Evolutionary conservation across 1,139 yeast species (phyloP), one percentile per base, ranked within the genome.

Genomic region (Nakaseomyces bracarensis): DNA sequence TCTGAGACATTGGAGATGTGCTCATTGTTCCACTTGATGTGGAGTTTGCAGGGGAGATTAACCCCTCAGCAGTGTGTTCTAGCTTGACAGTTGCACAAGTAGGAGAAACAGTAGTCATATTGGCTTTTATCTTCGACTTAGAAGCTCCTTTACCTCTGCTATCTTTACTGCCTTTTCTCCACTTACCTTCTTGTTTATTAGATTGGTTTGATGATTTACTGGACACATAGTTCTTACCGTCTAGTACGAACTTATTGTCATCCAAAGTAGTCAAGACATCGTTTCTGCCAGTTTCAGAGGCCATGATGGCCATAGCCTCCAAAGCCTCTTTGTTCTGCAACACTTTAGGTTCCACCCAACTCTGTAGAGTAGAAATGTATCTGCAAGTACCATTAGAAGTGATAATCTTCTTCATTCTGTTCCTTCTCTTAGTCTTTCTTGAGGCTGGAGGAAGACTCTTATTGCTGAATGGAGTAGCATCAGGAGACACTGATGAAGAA

Each of bases 321-420:
- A 59, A 38, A 3, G 62, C 63, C 20, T 59, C 63, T 34, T 53
- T 53, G 42, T 57, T 58, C 21, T 52, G 42, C 22, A 57, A 43
- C 2, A 56, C 58, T 16, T 53, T 57, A 11, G 64, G 60, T 33
- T 60, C 63, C 16, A 58, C 54, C 9, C 54, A 53, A 40, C 61
- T 56, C 26, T 59, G 54, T 2, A 54, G 59, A 4, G 63, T 57
- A 8, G 64, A 58, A 20, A 61, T 59, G 42, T 57, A 61, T 22
- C 65, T 53, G 6, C 61, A 53, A 35, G 55, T 57, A 8, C 64
- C 64, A 35, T 53, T 57, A 3, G 63, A 57, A 7, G 61, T 58
- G 42, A 51, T 57, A 27, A 61, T 57, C 57, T 54, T 48, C 39
- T 51, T 52, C 43, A 59, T 42, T 33, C 52, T 55, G 14, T 61